These are phyloP conservation scores for Triangularia setosa DNA, from an alignment of 2,329 filamentous ascomycete genomes.

Conservation along the genomic window DNA sequence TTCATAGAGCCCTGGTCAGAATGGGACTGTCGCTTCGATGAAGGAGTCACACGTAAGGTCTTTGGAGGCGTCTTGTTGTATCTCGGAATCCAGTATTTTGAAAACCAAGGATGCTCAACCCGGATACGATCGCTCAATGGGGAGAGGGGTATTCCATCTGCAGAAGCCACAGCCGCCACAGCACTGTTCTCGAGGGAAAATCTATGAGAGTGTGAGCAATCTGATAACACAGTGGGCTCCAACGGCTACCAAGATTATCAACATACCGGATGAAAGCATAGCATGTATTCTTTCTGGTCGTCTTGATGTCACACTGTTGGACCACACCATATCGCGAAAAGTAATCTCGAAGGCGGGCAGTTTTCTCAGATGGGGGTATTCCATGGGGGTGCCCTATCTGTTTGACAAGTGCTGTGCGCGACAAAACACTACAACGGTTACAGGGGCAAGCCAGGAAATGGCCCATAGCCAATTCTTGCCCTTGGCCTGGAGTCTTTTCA, in stretches of 20 bases:
- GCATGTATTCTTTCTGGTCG: neutral
- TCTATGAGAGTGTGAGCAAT: neutral
- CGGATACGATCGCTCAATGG: neutral
- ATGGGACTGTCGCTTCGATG: neutral
- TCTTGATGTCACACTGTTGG: neutral
- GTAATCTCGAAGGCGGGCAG: neutral
- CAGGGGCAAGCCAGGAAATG: neutral
- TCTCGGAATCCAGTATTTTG: neutral
- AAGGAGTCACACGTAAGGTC: neutral
- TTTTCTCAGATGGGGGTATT: neutral
- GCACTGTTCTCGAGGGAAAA: neutral
- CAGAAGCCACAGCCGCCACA: neutral
- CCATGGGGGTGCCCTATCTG: neutral
- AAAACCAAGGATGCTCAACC: neutral
- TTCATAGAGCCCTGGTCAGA: neutral
- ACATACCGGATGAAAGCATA: neutral
- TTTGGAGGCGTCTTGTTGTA: neutral
- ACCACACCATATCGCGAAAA: neutral
- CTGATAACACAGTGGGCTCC: neutral
- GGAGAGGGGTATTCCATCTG: neutral
- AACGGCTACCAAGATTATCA: neutral
- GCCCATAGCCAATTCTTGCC: neutral
- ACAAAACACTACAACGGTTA: neutral
- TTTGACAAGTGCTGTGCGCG: neutral
- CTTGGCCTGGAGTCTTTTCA: neutral